Conservation (phyloP, 2,329 filamentous ascomycete genomes). For the Anisogramma anomala region DNA sequence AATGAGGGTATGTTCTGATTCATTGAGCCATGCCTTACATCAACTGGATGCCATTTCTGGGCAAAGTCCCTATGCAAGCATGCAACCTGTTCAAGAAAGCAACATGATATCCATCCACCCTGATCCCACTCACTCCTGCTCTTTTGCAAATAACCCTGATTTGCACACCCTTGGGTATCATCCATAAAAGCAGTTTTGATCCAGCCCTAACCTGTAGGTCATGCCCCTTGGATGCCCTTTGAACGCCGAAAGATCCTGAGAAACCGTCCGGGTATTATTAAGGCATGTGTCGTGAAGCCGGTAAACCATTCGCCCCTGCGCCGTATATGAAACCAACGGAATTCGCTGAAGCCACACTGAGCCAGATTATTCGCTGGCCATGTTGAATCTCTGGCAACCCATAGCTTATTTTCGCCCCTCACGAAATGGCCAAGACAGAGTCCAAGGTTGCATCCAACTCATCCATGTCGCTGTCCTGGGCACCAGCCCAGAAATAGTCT, state of each 20-base stretch:
- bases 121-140: background rate
- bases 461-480: slow-evolving; percentile 37
- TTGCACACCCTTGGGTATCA: slow-evolving; percentile 20
- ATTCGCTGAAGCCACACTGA: slow-evolving; percentile 12
- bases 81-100: too few species aligned
- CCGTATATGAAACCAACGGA: slow-evolving; percentile 5
- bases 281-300: background rate
- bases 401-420: background rate
- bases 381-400: background rate
- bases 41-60: too few species aligned
- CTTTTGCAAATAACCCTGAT: slow-evolving; percentile 5
- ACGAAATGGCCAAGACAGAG: slow-evolving; percentile 39
- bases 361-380: background rate
- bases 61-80: too few species aligned
- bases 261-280: background rate
- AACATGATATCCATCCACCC: too few species aligned
- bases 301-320: slow-evolving; percentile 3
- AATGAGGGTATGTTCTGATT: too few species aligned
- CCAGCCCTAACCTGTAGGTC: slow-evolving; percentile 4
- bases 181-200: slow-evolving; percentile 18
- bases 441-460: slow-evolving; percentile 46
- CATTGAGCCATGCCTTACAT: too few species aligned
- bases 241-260: slow-evolving; percentile 4
- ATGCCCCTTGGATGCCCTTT: slow-evolving; percentile 7
- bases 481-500: slow-evolving; percentile 52